Percentiles rank a stretch among this genome's conserved stretches.
Evolutionary conservation across 202 grass and related monocot species (phyloP).

Genomic region (Brachypodium distachyon): DNA sequence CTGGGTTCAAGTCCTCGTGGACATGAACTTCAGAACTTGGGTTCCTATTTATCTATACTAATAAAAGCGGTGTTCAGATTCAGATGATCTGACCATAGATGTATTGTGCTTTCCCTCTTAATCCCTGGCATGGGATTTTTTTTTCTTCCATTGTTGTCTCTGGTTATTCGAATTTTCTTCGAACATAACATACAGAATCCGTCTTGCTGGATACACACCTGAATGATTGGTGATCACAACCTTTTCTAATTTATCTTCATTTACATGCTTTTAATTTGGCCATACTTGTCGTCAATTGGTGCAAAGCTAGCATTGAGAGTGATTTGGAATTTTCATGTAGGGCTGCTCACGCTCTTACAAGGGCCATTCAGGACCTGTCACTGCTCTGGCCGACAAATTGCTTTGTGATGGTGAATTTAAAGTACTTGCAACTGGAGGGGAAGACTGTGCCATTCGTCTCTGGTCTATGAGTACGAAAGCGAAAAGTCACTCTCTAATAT

Average conservation of each 20-base stretch:
- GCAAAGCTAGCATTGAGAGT: not conserved
- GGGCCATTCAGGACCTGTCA: slow-evolving; percentile 71
- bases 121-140: not conserved
- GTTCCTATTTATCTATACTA: no score
- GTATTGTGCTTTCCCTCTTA: not conserved
- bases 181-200: not conserved
- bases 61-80: no score
- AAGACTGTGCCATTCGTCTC: slow-evolving; percentile 77
- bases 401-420: slow-evolving; percentile 52
- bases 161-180: not conserved
- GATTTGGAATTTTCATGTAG: slow-evolving; percentile 24
- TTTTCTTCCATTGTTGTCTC: not conserved
- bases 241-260: slow-evolving; percentile 18
- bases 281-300: not conserved
- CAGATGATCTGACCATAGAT: no score
- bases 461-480: slow-evolving; percentile 68
- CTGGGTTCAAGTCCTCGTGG: no score
- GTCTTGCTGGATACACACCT: not conserved
- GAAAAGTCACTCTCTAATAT: slow-evolving; percentile 48
- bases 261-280: not conserved
- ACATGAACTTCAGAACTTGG: no score
- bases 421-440: slow-evolving; percentile 79
- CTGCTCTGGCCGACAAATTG: slow-evolving; percentile 71
- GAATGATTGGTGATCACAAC: slow-evolving; percentile 4
- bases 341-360: slow-evolving; percentile 58